Evolutionary conservation across 2,329 filamentous ascomycete species (phyloP).

Genomic region (Alternaria incomplexa): DNA sequence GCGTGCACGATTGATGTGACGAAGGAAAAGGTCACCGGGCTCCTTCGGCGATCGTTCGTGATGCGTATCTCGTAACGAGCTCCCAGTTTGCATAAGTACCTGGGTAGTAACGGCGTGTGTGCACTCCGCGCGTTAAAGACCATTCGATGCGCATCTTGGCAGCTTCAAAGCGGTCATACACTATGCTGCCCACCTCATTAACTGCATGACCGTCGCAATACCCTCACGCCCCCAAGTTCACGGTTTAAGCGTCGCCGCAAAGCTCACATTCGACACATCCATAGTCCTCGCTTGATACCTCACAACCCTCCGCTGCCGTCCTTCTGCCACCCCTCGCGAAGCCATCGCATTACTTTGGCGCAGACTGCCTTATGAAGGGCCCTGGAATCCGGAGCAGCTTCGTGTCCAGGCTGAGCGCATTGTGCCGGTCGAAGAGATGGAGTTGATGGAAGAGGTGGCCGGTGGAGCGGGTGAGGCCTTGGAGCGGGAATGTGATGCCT

Average conservation of each 20-base stretch:
- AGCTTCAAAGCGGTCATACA: not conserved
- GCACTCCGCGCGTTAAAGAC: not conserved
- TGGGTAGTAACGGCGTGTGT: not conserved
- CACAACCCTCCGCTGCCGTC: not conserved
- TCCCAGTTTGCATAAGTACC: not conserved
- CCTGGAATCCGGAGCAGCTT: not conserved
- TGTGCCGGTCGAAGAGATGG: not conserved
- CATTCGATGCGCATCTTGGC: not conserved
- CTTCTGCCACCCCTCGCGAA: not conserved
- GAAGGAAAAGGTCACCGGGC: not conserved
- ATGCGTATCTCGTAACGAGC: not conserved
- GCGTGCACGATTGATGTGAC: not conserved
- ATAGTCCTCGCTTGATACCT: not conserved
- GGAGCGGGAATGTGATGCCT: not conserved
- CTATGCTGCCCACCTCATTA: rapidly evolving
- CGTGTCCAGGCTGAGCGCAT: not conserved
- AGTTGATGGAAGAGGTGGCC: not conserved
- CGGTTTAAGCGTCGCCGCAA: not conserved
- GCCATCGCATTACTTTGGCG: not conserved
- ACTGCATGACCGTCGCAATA: not conserved
- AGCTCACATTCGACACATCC: not conserved
- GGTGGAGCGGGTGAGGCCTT: not conserved
- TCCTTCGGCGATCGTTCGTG: not conserved
- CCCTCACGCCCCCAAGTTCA: too few relatives aligned
- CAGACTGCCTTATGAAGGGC: not conserved